Evolutionary conservation across 225 moss, liverwort and hornwort species (phyloP).

Genomic region (Polytrichum commune): DNA sequence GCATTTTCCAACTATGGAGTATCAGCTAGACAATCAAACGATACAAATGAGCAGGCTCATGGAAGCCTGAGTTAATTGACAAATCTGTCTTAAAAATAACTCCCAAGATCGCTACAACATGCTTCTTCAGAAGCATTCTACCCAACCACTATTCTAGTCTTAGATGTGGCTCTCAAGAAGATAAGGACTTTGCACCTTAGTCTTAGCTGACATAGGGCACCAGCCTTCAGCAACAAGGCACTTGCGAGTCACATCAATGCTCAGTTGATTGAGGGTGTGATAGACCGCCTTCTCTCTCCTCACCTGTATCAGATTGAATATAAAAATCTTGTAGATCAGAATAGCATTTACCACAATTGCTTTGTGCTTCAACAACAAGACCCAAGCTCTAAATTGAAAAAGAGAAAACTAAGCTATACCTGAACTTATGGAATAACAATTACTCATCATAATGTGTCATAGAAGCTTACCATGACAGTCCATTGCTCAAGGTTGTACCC

Average conservation of each 20-base stretch:
- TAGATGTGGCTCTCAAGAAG: background rate
- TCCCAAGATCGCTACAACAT: background rate
- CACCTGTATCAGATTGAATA: conserved; percentile 38
- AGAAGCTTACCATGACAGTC: conserved; percentile 72
- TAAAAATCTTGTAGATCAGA: too few relatives aligned
- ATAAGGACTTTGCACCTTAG: conserved; percentile 50
- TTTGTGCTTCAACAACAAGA: too few relatives aligned
- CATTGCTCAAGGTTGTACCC: conserved; percentile 87
- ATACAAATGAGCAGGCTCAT: background rate
- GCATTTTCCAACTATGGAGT: conserved; percentile 7
- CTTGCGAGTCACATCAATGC: conserved; percentile 97
- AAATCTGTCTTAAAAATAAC: background rate
- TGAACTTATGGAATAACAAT: too few relatives aligned
- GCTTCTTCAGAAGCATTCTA: background rate
- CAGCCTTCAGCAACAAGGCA: conserved; percentile 97
- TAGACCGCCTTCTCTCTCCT: conserved; percentile 96
- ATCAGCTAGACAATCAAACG: too few relatives aligned
- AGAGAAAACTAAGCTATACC: too few relatives aligned
- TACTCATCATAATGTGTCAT: too few relatives aligned
- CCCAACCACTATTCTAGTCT: too few relatives aligned
- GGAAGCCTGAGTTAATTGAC: too few relatives aligned
- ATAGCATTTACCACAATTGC: too few relatives aligned
- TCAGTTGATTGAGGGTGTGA: conserved; percentile 91
- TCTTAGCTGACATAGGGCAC: conserved; percentile 89
- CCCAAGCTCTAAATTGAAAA: too few relatives aligned